phyloP scores from a whole-genome alignment of 2,329 filamentous ascomycete genomes.

The Fusarium dlaminii region DNA sequence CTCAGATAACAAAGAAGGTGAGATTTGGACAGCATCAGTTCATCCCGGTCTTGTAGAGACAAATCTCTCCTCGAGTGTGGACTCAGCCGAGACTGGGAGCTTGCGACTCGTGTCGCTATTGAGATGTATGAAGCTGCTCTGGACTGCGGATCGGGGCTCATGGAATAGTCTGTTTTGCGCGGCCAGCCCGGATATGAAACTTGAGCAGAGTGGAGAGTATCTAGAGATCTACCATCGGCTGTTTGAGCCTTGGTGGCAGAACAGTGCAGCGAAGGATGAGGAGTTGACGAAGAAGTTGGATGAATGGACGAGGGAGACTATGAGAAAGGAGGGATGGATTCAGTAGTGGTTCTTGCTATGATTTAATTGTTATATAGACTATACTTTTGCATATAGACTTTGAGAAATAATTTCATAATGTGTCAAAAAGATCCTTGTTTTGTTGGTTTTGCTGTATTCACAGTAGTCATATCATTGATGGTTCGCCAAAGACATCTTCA shows the following conservation, averaged over 20 bases:
- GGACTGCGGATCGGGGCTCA: constrained; percentile 17
- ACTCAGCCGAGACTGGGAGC: neutral
- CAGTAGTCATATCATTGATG: too few relatives aligned
- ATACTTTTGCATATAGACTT: neutral
- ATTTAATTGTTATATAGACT: neutral
- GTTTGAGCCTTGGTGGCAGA: constrained; percentile 28
- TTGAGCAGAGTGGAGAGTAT: constrained; percentile 23
- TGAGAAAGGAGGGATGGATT: constrained; percentile 18
- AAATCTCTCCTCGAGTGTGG: neutral
- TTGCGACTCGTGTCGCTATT: neutral
- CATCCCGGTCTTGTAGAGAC: constrained; percentile 31
- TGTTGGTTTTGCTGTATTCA: neutral
- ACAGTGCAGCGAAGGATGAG: constrained; percentile 13
- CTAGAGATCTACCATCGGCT: constrained; percentile 13
- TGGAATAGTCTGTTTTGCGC: constrained; percentile 35
- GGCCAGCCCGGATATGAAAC: constrained; percentile 17
- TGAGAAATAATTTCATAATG: neutral
- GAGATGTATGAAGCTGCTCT: neutral
- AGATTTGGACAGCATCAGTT: constrained; percentile 25
- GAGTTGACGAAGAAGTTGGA: constrained; percentile 21
- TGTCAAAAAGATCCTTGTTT: neutral
- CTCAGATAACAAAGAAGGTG: constrained; percentile 2
- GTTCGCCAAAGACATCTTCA: too few relatives aligned
- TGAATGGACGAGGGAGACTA: constrained; percentile 22
- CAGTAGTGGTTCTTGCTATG: neutral